Percentiles rank a stretch among this genome's conserved stretches.
phyloP scores from a whole-genome alignment of 1,284 basidiomycete genomes.

The Heterobasidion occidentale region DNA sequence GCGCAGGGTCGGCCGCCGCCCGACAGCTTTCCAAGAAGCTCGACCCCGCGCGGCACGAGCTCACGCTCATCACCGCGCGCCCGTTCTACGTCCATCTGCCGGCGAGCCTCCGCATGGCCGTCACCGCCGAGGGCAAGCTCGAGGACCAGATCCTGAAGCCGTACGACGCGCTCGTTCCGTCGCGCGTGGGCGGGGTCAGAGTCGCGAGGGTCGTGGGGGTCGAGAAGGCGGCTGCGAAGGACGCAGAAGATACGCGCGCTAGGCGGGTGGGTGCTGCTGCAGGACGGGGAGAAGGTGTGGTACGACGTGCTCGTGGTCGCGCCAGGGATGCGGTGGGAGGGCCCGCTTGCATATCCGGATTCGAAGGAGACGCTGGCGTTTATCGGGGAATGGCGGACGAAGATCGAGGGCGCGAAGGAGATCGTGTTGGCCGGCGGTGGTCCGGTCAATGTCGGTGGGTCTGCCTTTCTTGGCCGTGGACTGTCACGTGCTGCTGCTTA shows the following conservation, averaged over 20 bases:
- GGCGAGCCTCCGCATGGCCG: constrained; percentile 23
- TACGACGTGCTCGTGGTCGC: constrained; percentile 49
- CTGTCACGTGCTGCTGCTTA: not conserved
- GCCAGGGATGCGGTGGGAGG: constrained; percentile 46
- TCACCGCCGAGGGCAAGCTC: constrained; percentile 21
- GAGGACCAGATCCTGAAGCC: constrained; percentile 28
- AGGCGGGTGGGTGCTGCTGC: constrained; percentile 36
- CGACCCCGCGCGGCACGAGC: constrained; percentile 20
- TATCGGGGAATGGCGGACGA: constrained; percentile 8
- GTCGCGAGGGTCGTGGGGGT: not conserved
- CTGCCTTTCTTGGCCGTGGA: not conserved
- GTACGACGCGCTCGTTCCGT: constrained; percentile 35
- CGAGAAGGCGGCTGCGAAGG: not conserved
- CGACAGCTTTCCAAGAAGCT: constrained; percentile 22
- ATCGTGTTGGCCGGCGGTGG: constrained; percentile 55
- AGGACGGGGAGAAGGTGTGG: constrained; percentile 36
- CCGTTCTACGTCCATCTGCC: constrained; percentile 24
- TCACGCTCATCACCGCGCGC: constrained; percentile 25
- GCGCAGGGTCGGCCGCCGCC: constrained; percentile 18
- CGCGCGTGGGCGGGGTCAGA: constrained; percentile 23
- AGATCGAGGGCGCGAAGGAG: constrained; percentile 37
- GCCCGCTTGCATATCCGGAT: constrained; percentile 36
- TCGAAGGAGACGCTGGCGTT: not conserved
- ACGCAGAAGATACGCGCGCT: not conserved
- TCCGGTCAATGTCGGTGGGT: constrained; percentile 48